These are phyloP conservation scores for Edaphochlamys debaryana DNA, from an alignment of 139 green algal species.

Conservation along the genomic window DNA sequence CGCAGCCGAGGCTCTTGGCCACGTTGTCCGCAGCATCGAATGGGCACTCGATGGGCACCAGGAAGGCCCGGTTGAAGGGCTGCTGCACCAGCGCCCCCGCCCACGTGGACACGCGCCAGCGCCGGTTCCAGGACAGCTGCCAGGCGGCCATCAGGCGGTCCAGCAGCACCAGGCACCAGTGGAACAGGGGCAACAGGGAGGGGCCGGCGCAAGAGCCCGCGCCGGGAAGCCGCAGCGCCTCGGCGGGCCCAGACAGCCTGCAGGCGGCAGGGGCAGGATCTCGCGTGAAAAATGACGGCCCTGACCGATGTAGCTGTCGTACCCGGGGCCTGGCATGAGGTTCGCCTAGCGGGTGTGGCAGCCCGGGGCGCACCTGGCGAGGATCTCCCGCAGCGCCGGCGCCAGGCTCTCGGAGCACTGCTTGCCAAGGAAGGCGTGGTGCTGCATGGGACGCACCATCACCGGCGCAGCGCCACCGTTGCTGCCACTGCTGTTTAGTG, in stretches of 20 bases:
- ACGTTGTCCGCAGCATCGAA: conserved; percentile 48
- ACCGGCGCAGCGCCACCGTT: too few relatives aligned
- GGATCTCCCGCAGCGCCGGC: conserved; percentile 2
- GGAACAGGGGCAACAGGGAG: conserved; percentile 22
- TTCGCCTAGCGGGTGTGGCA: too few relatives aligned
- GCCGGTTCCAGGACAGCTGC: conserved; percentile 44
- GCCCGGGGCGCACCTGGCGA: too few relatives aligned
- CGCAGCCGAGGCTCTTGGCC: conserved; percentile 43
- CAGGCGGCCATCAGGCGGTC: conserved; percentile 1
- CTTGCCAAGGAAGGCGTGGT: background rate
- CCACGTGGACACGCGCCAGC: conserved; percentile 45
- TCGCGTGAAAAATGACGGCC: too few relatives aligned
- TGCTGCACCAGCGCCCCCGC: conserved; percentile 33
- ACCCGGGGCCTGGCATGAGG: too few relatives aligned
- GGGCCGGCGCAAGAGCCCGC: background rate
- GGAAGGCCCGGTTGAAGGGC: conserved; percentile 42
- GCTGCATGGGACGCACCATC: conserved; percentile 2
- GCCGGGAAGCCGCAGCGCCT: background rate
- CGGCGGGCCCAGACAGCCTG: background rate
- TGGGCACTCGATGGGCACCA: conserved; percentile 45
- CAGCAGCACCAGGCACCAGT: conserved; percentile 31
- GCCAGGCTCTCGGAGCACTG: background rate
- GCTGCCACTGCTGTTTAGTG: background rate
- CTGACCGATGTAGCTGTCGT: too few relatives aligned
- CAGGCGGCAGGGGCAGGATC: too few relatives aligned